These are phyloP conservation scores for Calonectria fujianensis DNA, from an alignment of 2,329 filamentous ascomycete genomes.

Conservation along the genomic window DNA sequence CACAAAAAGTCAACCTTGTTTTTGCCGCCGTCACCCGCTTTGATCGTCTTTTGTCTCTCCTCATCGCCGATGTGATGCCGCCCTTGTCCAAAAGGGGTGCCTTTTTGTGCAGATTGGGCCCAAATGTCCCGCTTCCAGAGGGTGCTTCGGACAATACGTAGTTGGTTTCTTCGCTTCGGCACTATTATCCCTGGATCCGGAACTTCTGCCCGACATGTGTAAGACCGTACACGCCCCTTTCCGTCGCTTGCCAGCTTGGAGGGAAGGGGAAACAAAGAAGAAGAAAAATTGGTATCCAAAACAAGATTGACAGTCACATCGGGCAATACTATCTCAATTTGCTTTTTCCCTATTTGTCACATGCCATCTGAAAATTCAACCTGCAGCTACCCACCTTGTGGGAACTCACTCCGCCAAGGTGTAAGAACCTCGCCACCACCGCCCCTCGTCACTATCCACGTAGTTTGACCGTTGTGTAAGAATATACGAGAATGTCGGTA, in stretches of 20 bases:
- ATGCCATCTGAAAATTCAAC: conserved; percentile 27
- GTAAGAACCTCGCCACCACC: not conserved
- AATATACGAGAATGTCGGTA: not conserved
- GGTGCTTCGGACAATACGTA: not conserved
- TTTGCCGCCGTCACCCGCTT: not conserved
- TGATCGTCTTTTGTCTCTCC: not conserved
- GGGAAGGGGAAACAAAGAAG: not conserved
- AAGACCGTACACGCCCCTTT: conserved; percentile 2
- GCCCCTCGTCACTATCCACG: not conserved
- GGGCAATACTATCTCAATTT: not conserved
- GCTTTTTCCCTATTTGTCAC: conserved; percentile 18
- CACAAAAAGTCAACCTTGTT: conserved; percentile 19
- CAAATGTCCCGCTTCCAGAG: not conserved
- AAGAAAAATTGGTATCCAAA: not conserved
- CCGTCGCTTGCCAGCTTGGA: not conserved
- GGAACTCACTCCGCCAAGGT: conserved; percentile 19
- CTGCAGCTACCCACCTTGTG: conserved; percentile 23
- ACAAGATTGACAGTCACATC: not conserved
- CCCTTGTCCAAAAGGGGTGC: not conserved
- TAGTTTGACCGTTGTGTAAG: conserved; percentile 1
- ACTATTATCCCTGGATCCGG: not conserved
- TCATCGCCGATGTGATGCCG: conserved; percentile 17
- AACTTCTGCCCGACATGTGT: conserved; percentile 4
- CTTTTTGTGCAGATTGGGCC: not conserved
- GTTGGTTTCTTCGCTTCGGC: conserved; percentile 7